A percentile compares a stretch with the other conserved stretches of the same genome.
Evolutionary conservation across 352 stramenopile genomes (phyloP).

Genomic region (Pythium utonaiense): DNA sequence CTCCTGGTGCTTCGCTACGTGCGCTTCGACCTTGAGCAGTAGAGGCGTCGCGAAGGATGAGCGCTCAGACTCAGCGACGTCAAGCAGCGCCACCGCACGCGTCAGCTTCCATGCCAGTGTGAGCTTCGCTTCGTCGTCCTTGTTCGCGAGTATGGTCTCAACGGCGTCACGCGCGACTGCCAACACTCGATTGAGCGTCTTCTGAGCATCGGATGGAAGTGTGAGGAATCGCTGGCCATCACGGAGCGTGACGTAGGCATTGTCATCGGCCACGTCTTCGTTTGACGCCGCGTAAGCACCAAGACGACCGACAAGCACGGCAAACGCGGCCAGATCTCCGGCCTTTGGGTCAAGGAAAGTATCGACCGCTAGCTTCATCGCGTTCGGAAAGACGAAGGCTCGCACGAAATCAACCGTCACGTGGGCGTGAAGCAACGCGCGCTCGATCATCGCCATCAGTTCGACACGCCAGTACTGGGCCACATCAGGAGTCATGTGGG

Average conservation of each 20-base stretch:
- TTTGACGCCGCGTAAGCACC: constrained; percentile 48
- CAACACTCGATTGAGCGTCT: background rate
- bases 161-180: background rate
- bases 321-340: constrained; percentile 43
- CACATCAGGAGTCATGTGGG: constrained; percentile 7
- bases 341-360: constrained; percentile 29
- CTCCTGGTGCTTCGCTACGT: constrained; percentile 9
- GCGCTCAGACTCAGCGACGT: constrained; percentile 36
- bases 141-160: background rate
- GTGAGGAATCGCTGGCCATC: constrained; percentile 39
- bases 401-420: constrained; percentile 51
- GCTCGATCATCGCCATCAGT: constrained; percentile 46
- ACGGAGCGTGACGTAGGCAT: constrained; percentile 38
- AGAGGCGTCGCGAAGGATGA: constrained; percentile 39
- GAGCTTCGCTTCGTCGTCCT: constrained; percentile 21
- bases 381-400: constrained; percentile 52
- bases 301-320: constrained; percentile 48
- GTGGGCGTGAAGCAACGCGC: constrained; percentile 47
- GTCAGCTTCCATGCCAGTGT: constrained; percentile 74
- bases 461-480: constrained; percentile 48
- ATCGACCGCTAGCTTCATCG: constrained; percentile 47
- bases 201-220: background rate
- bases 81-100: constrained; percentile 50
- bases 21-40: constrained; percentile 36
- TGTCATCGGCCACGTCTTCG: constrained; percentile 45